phyloP scores from a whole-genome alignment of 805 yeast species.

The Candida mattraensis region DNA sequence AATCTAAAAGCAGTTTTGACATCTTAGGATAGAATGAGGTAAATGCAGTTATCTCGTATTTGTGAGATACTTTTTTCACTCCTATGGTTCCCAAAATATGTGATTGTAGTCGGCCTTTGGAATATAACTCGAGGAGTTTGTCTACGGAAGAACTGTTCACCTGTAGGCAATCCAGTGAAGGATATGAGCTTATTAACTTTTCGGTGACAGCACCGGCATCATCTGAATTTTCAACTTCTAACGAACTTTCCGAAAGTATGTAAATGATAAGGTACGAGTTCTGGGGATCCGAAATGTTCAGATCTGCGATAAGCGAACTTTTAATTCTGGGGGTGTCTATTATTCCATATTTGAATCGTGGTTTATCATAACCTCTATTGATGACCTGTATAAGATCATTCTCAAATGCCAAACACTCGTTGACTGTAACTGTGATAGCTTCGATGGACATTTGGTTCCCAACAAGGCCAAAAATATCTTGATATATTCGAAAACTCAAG shows the following conservation, averaged over 20 bases:
- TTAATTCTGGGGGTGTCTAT: slow-evolving; percentile 44
- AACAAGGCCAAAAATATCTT: too few relatives aligned
- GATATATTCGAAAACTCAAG: too few relatives aligned
- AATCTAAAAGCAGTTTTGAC: slow-evolving; percentile 26
- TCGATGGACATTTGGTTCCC: too few relatives aligned
- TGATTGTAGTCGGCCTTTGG: slow-evolving; percentile 31
- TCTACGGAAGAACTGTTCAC: slow-evolving; percentile 2
- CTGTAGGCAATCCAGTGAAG: slow-evolving; percentile 5
- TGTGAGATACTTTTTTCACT: slow-evolving; percentile 26
- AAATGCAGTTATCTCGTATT: slow-evolving; percentile 49
- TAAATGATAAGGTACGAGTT: slow-evolving; percentile 25
- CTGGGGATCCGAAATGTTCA: slow-evolving; percentile 26
- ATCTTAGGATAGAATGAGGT: slow-evolving; percentile 49
- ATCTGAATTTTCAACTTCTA: slow-evolving; percentile 15
- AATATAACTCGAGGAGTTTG: slow-evolving; percentile 19
- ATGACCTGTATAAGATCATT: slow-evolving; percentile 33
- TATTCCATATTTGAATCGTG: slow-evolving; percentile 42
- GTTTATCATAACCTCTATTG: slow-evolving; percentile 52
- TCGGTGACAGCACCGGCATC: slow-evolving; percentile 19
- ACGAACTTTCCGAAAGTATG: slow-evolving; percentile 24
- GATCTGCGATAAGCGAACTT: slow-evolving; percentile 25
- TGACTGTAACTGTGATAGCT: slow-evolving; percentile 5
- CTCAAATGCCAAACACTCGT: slow-evolving; percentile 18
- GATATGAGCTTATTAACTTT: slow-evolving; percentile 16
- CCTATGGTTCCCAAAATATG: slow-evolving; percentile 37